Conservation (phyloP, 2,329 filamentous ascomycete genomes). For the Monosporascus sp. region DNA sequence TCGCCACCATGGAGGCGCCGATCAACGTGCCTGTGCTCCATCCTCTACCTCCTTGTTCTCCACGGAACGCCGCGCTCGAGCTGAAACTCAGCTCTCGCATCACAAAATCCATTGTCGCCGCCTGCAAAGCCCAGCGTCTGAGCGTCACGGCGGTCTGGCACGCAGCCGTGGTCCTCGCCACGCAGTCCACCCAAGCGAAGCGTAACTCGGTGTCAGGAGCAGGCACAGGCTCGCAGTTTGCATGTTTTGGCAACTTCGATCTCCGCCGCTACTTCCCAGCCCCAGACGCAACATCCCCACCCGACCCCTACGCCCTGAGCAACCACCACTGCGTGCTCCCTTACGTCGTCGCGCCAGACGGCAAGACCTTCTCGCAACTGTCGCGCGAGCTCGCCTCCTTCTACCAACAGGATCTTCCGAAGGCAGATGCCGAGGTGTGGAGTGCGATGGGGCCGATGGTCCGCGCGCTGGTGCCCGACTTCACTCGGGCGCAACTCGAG, state of each 20-base stretch:
- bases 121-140: slow-evolving; percentile 5
- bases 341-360: slow-evolving; percentile 2
- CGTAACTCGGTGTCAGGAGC: not conserved
- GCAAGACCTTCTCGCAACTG: slow-evolving; percentile 5
- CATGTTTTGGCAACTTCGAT: slow-evolving; percentile 8
- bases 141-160: slow-evolving; percentile 8
- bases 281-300: not conserved
- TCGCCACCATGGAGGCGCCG: slow-evolving; percentile 3
- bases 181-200: slow-evolving; percentile 4
- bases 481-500: slow-evolving; percentile 5
- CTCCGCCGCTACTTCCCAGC: slow-evolving; percentile 8
- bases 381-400: slow-evolving; percentile 3
- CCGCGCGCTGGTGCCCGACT: slow-evolving; percentile 6
- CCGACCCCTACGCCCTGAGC: slow-evolving; percentile 3
- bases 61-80: slow-evolving; percentile 3
- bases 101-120: slow-evolving; percentile 3
- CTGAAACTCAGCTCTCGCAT: slow-evolving; percentile 1
- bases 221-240: slow-evolving; percentile 5
- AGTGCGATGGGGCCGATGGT: slow-evolving; percentile 9
- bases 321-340: slow-evolving; percentile 8
- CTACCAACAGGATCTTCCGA: slow-evolving; percentile 5
- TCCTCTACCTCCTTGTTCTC: slow-evolving; percentile 2
- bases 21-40: slow-evolving; percentile 2
- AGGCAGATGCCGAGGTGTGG: slow-evolving; percentile 6
- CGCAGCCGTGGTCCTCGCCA: slow-evolving; percentile 5